Conservation (phyloP, 768 basidiomycete genomes). For the Daedaleopsis sinensis region DNA sequence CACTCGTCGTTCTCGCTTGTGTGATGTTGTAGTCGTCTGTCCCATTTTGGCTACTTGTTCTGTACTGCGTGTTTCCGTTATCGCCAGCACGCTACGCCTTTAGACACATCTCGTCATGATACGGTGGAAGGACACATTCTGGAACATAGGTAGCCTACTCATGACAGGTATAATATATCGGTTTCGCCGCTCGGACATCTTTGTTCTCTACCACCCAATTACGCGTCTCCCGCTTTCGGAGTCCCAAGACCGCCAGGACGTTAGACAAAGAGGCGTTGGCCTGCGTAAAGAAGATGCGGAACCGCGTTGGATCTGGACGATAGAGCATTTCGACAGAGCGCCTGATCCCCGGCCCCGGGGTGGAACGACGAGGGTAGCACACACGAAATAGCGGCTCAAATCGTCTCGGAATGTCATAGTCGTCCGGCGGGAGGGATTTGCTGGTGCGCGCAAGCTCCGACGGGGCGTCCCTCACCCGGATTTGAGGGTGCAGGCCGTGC, state of each 20-base stretch:
- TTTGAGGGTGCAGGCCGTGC: neutral
- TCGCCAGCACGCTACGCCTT: constrained; percentile 4
- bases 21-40: neutral
- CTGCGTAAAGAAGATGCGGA: neutral
- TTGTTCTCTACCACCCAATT: neutral
- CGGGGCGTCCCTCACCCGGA: neutral
- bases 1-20: constrained; percentile 1
- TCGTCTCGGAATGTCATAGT: neutral
- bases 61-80: neutral
- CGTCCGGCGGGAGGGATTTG: neutral
- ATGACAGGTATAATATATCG: constrained; percentile 9
- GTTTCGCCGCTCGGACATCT: neutral
- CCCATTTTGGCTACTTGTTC: neutral
- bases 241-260: neutral
- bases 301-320: neutral
- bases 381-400: constrained; percentile 17
- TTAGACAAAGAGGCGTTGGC: neutral
- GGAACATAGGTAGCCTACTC: constrained; percentile 17
- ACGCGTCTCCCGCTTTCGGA: too few species aligned
- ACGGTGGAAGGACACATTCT: constrained; percentile 9
- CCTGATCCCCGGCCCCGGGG: constrained; percentile 6
- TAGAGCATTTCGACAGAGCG: neutral
- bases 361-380: too few species aligned
- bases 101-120: constrained; percentile 16
- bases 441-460: constrained; percentile 8